phyloP scores from a whole-genome alignment of 331 rosid species.

The Malus hybrid region DNA sequence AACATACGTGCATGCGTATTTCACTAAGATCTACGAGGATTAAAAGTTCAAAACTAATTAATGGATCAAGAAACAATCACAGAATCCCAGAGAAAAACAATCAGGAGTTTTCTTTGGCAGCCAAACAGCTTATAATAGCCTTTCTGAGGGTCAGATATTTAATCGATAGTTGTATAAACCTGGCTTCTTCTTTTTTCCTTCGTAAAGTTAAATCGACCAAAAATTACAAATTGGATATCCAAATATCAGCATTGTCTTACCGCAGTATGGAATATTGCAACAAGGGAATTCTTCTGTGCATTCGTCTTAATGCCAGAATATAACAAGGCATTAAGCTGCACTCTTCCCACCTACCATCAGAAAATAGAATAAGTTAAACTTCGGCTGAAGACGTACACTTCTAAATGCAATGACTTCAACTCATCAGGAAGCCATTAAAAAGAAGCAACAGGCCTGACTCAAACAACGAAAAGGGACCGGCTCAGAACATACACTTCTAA shows the following conservation, averaged over 20 bases:
- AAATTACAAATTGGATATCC: background rate
- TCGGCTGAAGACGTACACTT: too few relatives aligned
- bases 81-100: background rate
- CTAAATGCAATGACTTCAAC: too few relatives aligned
- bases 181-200: too few relatives aligned
- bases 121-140: background rate
- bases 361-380: too few relatives aligned
- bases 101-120: background rate
- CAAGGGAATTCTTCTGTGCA: constrained; percentile 80
- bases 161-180: background rate
- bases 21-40: background rate
- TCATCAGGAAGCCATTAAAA: too few relatives aligned
- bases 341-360: constrained; percentile 70
- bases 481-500: background rate
- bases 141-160: background rate
- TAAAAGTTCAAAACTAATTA: background rate
- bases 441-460: too few relatives aligned
- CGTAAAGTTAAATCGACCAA: background rate
- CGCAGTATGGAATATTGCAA: constrained; percentile 86
- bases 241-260: constrained; percentile 27
- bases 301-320: constrained; percentile 94
- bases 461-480: too few relatives aligned
- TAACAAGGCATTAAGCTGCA: constrained; percentile 82
- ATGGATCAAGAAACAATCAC: background rate
- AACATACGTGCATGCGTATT: background rate